Evolutionary conservation across 441 rosid genomes (phyloP).

Genomic region (Bruguiera hainesii): DNA sequence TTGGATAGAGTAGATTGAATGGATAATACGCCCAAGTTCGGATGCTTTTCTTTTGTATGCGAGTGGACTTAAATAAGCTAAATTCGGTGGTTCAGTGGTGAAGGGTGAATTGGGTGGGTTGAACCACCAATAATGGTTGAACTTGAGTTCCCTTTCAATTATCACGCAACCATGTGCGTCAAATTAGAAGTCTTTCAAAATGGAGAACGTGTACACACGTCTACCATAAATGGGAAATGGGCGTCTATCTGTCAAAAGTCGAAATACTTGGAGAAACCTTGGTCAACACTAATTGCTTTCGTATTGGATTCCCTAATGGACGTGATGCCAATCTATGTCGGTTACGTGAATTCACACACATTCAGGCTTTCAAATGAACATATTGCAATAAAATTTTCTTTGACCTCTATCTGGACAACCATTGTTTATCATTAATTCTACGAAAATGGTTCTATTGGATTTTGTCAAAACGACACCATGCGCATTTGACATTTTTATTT

Average conservation of each 20-base stretch:
- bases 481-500: no score
- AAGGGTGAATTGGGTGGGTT: slow-evolving; percentile 29
- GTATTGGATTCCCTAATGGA: background rate
- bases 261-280: background rate
- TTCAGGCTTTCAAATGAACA: background rate
- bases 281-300: slow-evolving; percentile 13
- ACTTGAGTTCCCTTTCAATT: slow-evolving; percentile 19
- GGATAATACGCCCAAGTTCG: no score
- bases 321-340: slow-evolving; percentile 8
- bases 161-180: slow-evolving; percentile 1
- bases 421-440: background rate
- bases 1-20: slow-evolving; percentile 23
- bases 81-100: slow-evolving; percentile 10
- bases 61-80: slow-evolving; percentile 21
- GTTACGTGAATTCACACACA: background rate
- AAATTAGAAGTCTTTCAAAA: slow-evolving; percentile 1
- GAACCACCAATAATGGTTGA: slow-evolving; percentile 41
- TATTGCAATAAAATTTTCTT: background rate
- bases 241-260: slow-evolving; percentile 9
- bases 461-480: no score
- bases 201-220: slow-evolving; percentile 3
- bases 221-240: background rate
- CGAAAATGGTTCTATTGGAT: no score
- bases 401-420: background rate
- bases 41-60: background rate